phyloP scores from a whole-genome alignment of 2,329 filamentous ascomycete genomes.

The Fusarium hainanense region DNA sequence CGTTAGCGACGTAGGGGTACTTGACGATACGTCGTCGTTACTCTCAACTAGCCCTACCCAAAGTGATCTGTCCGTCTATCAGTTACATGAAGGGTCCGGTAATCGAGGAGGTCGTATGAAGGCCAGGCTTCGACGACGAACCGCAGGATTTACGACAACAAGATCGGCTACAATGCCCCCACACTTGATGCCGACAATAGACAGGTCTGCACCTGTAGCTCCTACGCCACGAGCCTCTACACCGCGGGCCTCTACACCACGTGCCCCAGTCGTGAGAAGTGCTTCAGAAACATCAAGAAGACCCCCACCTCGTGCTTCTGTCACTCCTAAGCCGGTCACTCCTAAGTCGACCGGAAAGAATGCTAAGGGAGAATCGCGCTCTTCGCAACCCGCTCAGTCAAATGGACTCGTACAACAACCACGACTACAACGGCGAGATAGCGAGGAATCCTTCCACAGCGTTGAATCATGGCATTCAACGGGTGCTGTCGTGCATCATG shows the following conservation, averaged over 20 bases:
- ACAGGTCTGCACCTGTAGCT: conserved; percentile 42
- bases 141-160: conserved; percentile 45
- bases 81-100: conserved; percentile 50
- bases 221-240: conserved; percentile 50
- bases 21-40: conserved; percentile 16
- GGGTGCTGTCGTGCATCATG: conserved; percentile 53
- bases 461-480: conserved; percentile 64
- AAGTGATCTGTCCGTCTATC: conserved; percentile 27
- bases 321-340: neutral
- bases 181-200: conserved; percentile 46
- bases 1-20: neutral
- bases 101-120: conserved; percentile 45
- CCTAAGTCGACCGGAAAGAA: neutral
- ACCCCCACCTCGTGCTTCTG: neutral
- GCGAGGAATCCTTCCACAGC: conserved; percentile 65
- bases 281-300: conserved; percentile 7
- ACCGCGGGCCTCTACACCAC: conserved; percentile 48
- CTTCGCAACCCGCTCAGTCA: conserved; percentile 6
- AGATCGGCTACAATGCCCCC: conserved; percentile 48
- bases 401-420: conserved; percentile 8
- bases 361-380: neutral
- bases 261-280: conserved; percentile 5
- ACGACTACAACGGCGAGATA: conserved; percentile 30
- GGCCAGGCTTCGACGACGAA: conserved; percentile 48
- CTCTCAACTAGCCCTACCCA: conserved; percentile 19